Evolutionary conservation across 352 stramenopile species (phyloP), one percentile per base, ranked within the genome.

Genomic region (Globisporangium canariense): DNA sequence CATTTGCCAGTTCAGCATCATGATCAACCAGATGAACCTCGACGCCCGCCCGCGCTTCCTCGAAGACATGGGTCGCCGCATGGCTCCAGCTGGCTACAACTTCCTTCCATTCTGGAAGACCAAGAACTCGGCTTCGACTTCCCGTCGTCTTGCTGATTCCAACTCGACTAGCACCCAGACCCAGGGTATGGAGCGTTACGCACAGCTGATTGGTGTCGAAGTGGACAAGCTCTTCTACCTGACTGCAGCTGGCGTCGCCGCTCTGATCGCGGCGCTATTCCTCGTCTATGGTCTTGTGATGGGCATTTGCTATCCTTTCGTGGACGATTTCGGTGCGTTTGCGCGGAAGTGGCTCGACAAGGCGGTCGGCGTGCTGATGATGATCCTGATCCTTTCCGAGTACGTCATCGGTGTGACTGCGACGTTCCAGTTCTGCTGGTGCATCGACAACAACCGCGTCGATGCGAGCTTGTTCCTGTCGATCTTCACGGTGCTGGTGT

Each of bases 381-480:
- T 93, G 77, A 78, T 96, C 25, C 65, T 91, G 13, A 92, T 96
- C 55, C 71, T 94, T 34, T 91, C 79, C 46, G 77, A 94, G 74
- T 96, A 96, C 70, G 84, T 88, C 6, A 81, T 96, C 11, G 83
- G 85, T 25, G 83, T 87, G 18, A 93, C 84, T 4, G 85, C 74
- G 25, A 91, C 83, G 67, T 96, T 91, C 77, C 81, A 94, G 70
- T 93, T 96, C 70, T 94, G 83, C 66, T 92, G 82, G 67, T 83
- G 78, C 62, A 82, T 93, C 56, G 77, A 94, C 68, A 66, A 86
- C 60, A 63, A 79, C 61, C 60, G 66, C 9, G 66, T 88, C 7
- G 84, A 90, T 38, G 54, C 78, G 28, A 86, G 81, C 28, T 68
- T 93, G 34, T 84, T 85, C 61, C 65, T 93, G 25, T 75, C 85